A percentile compares a stretch with the other conserved stretches of the same genome.
Evolutionary conservation across 1,139 yeast species (phyloP).

Genomic region (Ogataea hybrid): DNA sequence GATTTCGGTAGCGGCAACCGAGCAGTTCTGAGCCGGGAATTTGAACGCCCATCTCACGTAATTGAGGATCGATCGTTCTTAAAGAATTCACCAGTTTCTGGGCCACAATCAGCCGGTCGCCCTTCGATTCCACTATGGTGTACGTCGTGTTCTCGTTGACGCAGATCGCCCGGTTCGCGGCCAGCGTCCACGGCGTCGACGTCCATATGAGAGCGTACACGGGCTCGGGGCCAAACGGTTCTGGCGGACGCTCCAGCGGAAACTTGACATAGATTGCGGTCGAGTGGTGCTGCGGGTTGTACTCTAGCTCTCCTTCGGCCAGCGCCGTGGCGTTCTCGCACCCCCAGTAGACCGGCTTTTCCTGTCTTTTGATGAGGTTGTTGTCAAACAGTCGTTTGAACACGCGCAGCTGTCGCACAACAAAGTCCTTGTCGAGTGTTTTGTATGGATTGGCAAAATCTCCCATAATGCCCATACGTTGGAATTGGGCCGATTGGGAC

Average conservation of each 20-base stretch:
- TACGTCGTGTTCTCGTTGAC: constrained; percentile 60
- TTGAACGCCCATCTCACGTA: constrained; percentile 22
- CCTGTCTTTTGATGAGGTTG: constrained; percentile 74
- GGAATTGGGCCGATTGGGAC: constrained; percentile 62
- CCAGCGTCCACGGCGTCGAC: constrained; percentile 97
- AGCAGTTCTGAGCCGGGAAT: constrained; percentile 48
- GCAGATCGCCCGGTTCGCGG: constrained; percentile 83
- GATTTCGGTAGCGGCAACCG: constrained; percentile 51
- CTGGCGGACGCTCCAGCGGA: constrained; percentile 36
- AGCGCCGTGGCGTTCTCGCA: constrained; percentile 90
- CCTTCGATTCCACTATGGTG: constrained; percentile 42
- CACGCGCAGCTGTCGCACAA: constrained; percentile 67
- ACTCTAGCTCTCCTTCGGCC: constrained; percentile 95
- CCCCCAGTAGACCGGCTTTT: constrained; percentile 98
- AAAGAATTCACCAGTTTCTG: constrained; percentile 35
- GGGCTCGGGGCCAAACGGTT: background rate
- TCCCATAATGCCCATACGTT: constrained; percentile 74
- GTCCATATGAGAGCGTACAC: constrained; percentile 74
- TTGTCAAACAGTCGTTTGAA: constrained; percentile 65
- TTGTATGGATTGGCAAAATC: constrained; percentile 73
- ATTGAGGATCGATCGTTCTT: constrained; percentile 31
- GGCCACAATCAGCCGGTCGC: constrained; percentile 51
- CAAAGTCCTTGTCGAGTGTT: constrained; percentile 72
- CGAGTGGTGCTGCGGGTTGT: constrained; percentile 69
- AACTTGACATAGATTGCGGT: constrained; percentile 71